Base-by-base conservation (phyloP, 352 stramenopile genomes). In the Globisporangium heterothallicum region DNA sequence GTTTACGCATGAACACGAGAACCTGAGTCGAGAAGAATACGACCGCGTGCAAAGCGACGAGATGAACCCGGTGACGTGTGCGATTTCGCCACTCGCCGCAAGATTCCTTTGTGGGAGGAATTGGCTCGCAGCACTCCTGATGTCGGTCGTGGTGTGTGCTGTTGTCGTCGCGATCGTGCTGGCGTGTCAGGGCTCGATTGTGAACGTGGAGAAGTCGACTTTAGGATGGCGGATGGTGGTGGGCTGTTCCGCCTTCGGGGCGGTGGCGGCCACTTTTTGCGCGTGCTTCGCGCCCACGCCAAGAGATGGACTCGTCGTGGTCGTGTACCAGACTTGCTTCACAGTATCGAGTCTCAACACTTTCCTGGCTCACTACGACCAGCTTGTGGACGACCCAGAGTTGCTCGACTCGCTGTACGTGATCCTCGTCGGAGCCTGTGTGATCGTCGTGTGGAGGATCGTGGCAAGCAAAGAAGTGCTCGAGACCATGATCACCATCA, bases 381-480 rank as follows among this genome's bases (percentile, higher is more conserved):
- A 68, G 19, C 58, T 66, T 3, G 30, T 69, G 43, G 54, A 58
- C 47, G 60, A 78, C 24, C 64, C 72, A 10, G 69, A 73, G 18
- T 63, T 87, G 22, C 49, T 87, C 24, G 73, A 87, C 49, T 70
- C 77, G 19, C 59, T 88, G 42, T 88, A 84, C 53, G 70, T 86
- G 46, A 49, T 71, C 22, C 61, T 85, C 14, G 62, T 76, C 12
- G 66, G 68, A 13, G 71, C 62, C 42, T 76, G 68, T 16, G 45
- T 71, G 30, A 66, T 85, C 41, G 62, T 84, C n/a, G 66, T 82
- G 14, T 78, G 59, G 42, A 74, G 77, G 13, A 80, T 88, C 50
- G 48, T 82, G 4, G 65, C 66, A n/a, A 85, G 61, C 49, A 68
- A 74, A 38, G 75, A 82, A 30, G 61, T 85, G 2, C 47, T 84